Evolutionary conservation across 2,329 filamentous ascomycete species (phyloP).

Genomic region (Boeremia lycopersici): DNA sequence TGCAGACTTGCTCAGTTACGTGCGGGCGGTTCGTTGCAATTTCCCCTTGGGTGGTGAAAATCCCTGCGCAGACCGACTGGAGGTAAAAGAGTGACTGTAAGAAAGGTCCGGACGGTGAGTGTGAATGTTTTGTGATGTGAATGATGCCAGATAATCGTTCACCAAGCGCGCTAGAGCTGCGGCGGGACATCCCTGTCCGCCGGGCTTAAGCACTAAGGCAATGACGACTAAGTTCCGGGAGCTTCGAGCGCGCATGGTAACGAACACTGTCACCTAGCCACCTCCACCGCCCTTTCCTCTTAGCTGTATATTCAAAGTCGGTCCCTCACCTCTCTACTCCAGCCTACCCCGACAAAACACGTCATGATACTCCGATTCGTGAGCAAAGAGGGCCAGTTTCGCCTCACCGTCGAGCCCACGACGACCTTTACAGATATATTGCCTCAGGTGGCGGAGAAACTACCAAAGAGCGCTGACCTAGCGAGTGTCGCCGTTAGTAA

Average conservation of each 20-base stretch:
- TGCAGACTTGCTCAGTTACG: conserved; percentile 7
- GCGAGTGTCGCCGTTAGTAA: conserved; percentile 65
- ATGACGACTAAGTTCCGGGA: conserved; percentile 16
- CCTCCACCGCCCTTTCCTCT: background rate
- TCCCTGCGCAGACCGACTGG: background rate
- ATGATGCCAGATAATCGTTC: conserved; percentile 21
- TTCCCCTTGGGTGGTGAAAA: background rate
- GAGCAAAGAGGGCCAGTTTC: conserved; percentile 90
- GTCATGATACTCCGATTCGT: conserved; percentile 84
- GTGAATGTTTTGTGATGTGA: conserved; percentile 13
- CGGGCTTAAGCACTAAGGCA: background rate
- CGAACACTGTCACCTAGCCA: conserved; percentile 4
- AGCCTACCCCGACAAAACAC: background rate
- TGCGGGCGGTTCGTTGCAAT: background rate
- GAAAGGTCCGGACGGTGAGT: conserved; percentile 1
- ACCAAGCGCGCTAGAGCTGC: conserved; percentile 7
- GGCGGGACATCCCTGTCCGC: conserved; percentile 14
- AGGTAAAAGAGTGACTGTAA: conserved; percentile 15
- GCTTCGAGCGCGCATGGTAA: conserved; percentile 9
- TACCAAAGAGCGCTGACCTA: conserved; percentile 62
- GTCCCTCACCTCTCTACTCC: background rate
- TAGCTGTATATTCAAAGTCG: background rate
- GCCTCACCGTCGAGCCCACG: conserved; percentile 75
- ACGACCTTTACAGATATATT: conserved; percentile 71
- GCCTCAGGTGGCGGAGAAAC: conserved; percentile 62